phyloP scores from a whole-genome alignment of 345 rosid genomes.

The Atalantia buxifolia region DNA sequence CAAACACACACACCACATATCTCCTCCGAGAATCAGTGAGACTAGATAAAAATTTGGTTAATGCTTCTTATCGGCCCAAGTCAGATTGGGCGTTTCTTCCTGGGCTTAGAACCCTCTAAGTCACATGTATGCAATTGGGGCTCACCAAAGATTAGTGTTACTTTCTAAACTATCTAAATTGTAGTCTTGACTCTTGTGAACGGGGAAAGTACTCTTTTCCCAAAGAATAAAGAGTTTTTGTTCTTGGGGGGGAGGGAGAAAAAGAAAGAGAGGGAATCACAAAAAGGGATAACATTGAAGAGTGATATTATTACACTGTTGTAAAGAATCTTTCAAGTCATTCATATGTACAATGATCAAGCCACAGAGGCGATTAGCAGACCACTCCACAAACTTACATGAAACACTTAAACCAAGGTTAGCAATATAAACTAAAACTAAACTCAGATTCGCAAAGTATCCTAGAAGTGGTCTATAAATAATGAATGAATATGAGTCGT shows the following conservation, averaged over 20 bases:
- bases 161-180: too few species aligned
- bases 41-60: too few species aligned
- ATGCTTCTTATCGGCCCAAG: too few species aligned
- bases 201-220: too few species aligned
- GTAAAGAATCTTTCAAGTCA: not conserved
- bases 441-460: slow-evolving; percentile 1
- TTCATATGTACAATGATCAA: slow-evolving; percentile 2
- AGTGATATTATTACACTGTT: not conserved
- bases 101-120: too few species aligned
- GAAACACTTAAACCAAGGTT: not conserved
- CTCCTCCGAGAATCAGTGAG: too few species aligned
- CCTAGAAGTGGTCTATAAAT: not conserved
- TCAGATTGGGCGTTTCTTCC: too few species aligned
- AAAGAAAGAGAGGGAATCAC: not conserved
- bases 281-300: not conserved
- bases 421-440: not conserved
- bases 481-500: slow-evolving; percentile 4
- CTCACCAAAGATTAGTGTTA: too few species aligned
- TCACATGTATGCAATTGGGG: too few species aligned
- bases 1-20: too few species aligned
- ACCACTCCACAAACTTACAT: not conserved
- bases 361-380: not conserved
- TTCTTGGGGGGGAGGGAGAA: fast-evolving
- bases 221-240: too few species aligned
- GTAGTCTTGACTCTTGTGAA: too few species aligned